Evolutionary conservation across 768 basidiomycete species (phyloP).

Genomic region (Saitozyma podzolica): DNA sequence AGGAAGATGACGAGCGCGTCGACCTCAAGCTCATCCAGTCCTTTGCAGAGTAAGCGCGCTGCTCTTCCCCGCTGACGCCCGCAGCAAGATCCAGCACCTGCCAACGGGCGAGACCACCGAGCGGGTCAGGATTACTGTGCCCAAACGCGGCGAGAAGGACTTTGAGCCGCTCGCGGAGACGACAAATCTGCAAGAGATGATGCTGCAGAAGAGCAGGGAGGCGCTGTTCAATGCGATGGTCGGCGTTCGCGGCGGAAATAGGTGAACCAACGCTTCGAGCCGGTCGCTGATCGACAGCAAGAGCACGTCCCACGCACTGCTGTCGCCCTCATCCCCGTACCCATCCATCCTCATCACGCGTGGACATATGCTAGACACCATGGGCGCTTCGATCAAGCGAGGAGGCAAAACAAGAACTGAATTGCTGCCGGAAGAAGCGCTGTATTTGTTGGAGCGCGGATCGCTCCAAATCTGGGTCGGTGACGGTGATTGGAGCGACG

Average conservation of each 20-base stretch:
- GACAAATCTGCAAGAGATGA: slow-evolving; percentile 65
- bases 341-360: slow-evolving; percentile 54
- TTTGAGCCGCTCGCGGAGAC: slow-evolving; percentile 73
- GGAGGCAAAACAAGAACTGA: slow-evolving; percentile 65
- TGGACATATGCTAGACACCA: slow-evolving; percentile 76
- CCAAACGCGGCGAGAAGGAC: slow-evolving; percentile 95
- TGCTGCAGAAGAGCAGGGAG: slow-evolving; percentile 72
- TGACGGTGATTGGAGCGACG: slow-evolving; percentile 43
- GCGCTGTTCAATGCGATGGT: slow-evolving; percentile 86
- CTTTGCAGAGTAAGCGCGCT: slow-evolving; percentile 37
- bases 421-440: slow-evolving; percentile 88
- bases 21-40: slow-evolving; percentile 42
- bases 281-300: slow-evolving; percentile 33
- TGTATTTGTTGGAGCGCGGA: slow-evolving; percentile 91
- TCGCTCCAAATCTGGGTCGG: slow-evolving; percentile 60
- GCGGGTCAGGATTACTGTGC: slow-evolving; percentile 62
- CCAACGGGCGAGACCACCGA: slow-evolving; percentile 12
- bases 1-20: slow-evolving; percentile 42
- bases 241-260: slow-evolving; percentile 71
- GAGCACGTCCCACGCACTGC: slow-evolving; percentile 50
- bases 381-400: slow-evolving; percentile 59
- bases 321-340: slow-evolving; percentile 33
- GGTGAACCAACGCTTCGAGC: slow-evolving; percentile 56
- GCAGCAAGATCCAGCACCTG: slow-evolving; percentile 43
- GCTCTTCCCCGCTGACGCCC: slow-evolving; percentile 1